These are phyloP conservation scores for Eutrema salsugineum DNA, from an alignment of 441 rosid species.

Conservation along the genomic window DNA sequence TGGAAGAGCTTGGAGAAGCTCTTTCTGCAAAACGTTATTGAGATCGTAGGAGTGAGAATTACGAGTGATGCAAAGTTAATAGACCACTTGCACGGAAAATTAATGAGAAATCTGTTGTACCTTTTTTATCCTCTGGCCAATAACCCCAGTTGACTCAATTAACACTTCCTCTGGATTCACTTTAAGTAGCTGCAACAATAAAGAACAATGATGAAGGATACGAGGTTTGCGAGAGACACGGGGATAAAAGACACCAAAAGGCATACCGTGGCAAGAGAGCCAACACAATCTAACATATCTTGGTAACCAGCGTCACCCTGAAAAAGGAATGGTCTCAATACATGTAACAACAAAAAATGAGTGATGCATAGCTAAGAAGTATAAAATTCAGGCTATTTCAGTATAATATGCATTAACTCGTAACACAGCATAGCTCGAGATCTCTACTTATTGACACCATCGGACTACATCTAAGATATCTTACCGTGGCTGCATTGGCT, in stretches of 20 bases:
- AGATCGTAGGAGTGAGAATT: not conserved
- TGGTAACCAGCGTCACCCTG: slow-evolving; percentile 97
- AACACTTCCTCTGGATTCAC: slow-evolving; percentile 62
- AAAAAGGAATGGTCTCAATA: slow-evolving; percentile 4
- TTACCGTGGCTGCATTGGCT: slow-evolving; percentile 99
- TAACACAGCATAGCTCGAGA: not conserved
- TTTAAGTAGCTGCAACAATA: slow-evolving; percentile 54
- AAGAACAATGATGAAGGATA: not conserved
- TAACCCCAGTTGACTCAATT: slow-evolving; percentile 92
- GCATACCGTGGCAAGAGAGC: slow-evolving; percentile 59
- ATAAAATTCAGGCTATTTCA: not conserved
- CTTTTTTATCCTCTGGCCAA: slow-evolving; percentile 92
- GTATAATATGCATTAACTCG: not conserved
- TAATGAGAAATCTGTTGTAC: slow-evolving; percentile 18
- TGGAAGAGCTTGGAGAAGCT: slow-evolving; percentile 83
- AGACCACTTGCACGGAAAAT: not conserved
- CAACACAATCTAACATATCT: slow-evolving; percentile 78
- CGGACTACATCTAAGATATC: slow-evolving; percentile 18
- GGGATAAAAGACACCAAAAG: not conserved
- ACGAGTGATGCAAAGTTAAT: not conserved
- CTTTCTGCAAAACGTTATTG: slow-evolving; percentile 51
- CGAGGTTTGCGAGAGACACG: not conserved
- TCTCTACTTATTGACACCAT: slow-evolving; percentile 3
- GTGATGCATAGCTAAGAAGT: slow-evolving; percentile 5
- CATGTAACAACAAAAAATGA: not conserved